These are phyloP conservation scores for Cryptococcus floricola DNA, from an alignment of 1,284 basidiomycete genomes.

Conservation along the genomic window DNA sequence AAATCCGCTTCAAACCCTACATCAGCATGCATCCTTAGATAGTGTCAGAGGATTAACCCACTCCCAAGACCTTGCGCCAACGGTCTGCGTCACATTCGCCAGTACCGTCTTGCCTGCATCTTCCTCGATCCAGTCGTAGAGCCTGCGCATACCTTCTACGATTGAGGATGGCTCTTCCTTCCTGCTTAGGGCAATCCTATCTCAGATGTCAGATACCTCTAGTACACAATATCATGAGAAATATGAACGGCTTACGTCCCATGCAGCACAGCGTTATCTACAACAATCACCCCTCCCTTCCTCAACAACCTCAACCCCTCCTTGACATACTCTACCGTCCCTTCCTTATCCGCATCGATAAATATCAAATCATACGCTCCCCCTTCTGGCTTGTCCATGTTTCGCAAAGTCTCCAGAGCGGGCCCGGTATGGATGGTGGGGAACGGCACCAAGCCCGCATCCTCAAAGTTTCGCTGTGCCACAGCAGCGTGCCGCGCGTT, in stretches of 20 bases:
- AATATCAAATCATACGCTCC: conserved; percentile 41
- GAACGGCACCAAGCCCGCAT: conserved; percentile 40
- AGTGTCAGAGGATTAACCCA: conserved; percentile 18
- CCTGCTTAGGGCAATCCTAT: conserved; percentile 18
- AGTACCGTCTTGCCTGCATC: conserved; percentile 43
- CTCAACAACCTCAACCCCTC: conserved; percentile 31
- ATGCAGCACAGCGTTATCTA: conserved; percentile 33
- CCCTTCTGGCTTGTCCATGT: conserved; percentile 12
- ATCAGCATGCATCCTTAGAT: no score
- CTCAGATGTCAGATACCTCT: no score
- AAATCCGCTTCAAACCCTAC: no score
- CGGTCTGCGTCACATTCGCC: conserved; percentile 37
- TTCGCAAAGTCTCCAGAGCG: conserved; percentile 29
- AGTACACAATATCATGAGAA: no score
- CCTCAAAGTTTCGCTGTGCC: conserved; percentile 36
- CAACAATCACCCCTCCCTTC: conserved; percentile 36
- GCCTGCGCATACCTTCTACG: conserved; percentile 29
- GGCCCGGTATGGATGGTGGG: conserved; percentile 36
- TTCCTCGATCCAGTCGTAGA: conserved; percentile 43
- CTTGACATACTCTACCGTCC: conserved; percentile 33
- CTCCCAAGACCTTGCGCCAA: conserved; percentile 43
- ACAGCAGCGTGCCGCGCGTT: conserved; percentile 30
- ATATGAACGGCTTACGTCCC: conserved; percentile 26
- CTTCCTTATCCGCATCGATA: conserved; percentile 43
- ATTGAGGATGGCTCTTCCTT: conserved; percentile 21